Percentiles rank a stretch among this genome's conserved stretches.
Evolutionary conservation across 2,329 filamentous ascomycete genomes (phyloP).

Genomic region (Zalaria obscura): DNA sequence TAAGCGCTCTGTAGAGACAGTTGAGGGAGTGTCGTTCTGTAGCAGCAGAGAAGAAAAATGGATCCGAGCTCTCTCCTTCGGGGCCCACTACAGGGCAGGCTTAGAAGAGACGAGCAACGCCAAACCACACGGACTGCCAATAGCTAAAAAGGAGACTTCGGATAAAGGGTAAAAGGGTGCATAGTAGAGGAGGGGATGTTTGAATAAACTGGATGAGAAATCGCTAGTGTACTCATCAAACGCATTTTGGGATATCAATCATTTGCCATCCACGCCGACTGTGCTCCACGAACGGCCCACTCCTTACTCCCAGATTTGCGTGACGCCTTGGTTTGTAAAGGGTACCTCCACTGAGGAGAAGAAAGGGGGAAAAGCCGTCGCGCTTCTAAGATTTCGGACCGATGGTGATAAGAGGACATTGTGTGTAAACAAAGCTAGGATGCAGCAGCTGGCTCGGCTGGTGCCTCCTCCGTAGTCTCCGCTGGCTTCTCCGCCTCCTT

Average conservation of each 20-base stretch:
- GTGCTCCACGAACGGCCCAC: conserved; percentile 1
- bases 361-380: conserved; percentile 3
- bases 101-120: neutral
- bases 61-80: neutral
- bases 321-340: no score
- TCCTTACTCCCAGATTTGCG: no score
- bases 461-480: conserved; percentile 22
- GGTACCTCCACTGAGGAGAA: neutral
- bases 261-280: conserved; percentile 3
- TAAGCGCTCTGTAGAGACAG: neutral
- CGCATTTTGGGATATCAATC: conserved; percentile 8
- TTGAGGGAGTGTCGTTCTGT: neutral
- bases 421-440: conserved; percentile 7
- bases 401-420: neutral
- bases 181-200: neutral
- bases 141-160: neutral
- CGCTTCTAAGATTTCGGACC: neutral
- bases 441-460: conserved; percentile 35
- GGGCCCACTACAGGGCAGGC: neutral
- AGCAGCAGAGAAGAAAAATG: neutral
- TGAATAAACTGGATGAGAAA: conserved; percentile 2
- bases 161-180: no score
- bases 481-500: conserved; percentile 43
- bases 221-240: conserved; percentile 7
- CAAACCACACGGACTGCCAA: no score